Conservation (phyloP, 768 basidiomycete genomes). For the Podaxis sp. region DNA sequence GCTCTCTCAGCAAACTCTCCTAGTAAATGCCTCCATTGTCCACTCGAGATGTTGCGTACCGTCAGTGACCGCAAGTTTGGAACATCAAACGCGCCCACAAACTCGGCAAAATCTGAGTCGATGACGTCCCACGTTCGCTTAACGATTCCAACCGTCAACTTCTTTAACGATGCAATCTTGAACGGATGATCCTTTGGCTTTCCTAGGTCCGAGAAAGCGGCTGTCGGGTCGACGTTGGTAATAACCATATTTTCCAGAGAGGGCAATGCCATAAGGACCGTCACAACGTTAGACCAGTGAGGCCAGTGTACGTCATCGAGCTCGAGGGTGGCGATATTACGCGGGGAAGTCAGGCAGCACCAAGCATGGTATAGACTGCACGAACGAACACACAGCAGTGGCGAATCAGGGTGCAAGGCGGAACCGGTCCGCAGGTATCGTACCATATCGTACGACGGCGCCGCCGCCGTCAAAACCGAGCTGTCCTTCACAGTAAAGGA, state of each 20-base stretch:
- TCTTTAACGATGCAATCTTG: constrained; percentile 22
- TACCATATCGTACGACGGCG: constrained; percentile 22
- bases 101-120: constrained; percentile 20
- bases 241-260: constrained; percentile 25
- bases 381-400: constrained; percentile 19
- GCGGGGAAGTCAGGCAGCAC: constrained; percentile 16
- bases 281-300: constrained; percentile 15
- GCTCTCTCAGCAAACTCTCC: constrained; percentile 8
- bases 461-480: constrained; percentile 5
- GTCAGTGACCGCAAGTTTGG: constrained; percentile 13
- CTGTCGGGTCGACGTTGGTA: constrained; percentile 20
- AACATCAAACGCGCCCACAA: constrained; percentile 24
- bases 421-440: constrained; percentile 17
- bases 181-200: constrained; percentile 9
- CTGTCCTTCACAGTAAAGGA: constrained; percentile 23
- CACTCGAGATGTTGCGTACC: constrained; percentile 9
- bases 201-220: constrained; percentile 17
- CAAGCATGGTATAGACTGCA: constrained; percentile 23
- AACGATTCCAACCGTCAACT: constrained; percentile 22
- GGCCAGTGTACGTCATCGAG: constrained; percentile 23
- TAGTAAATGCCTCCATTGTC: constrained; percentile 12
- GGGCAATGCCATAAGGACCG: constrained; percentile 20
- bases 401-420: constrained; percentile 8
- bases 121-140: background rate
- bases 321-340: constrained; percentile 24